Percentiles rank a stretch among this genome's conserved stretches.
Evolutionary conservation across 2,329 filamentous ascomycete genomes (phyloP).

Genomic region (Emergomyces orientalis): DNA sequence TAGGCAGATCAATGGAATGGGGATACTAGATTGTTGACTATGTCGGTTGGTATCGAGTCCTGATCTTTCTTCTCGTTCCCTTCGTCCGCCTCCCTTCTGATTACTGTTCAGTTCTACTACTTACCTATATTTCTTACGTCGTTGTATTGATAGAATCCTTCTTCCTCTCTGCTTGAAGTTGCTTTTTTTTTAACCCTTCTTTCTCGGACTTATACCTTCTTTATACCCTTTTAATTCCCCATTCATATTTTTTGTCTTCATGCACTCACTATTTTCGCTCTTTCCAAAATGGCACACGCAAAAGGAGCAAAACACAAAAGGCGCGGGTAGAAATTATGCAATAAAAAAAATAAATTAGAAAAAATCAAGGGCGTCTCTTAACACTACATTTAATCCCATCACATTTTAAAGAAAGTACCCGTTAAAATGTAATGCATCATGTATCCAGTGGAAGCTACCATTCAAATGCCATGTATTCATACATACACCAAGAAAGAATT

Average conservation of each 20-base stretch:
- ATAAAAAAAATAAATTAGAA: background rate
- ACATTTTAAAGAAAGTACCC: background rate
- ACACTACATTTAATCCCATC: background rate
- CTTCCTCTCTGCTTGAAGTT: background rate
- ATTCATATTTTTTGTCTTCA: background rate
- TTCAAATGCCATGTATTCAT: background rate
- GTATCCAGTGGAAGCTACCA: background rate
- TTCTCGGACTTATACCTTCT: too few relatives aligned
- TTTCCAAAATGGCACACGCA: background rate
- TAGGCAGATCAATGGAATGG: background rate
- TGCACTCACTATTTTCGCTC: background rate
- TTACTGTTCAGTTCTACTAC: background rate
- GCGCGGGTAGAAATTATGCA: background rate
- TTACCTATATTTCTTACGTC: background rate
- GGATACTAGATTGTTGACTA: background rate
- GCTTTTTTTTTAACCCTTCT: too few relatives aligned
- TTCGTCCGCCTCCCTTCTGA: background rate
- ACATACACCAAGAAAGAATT: background rate
- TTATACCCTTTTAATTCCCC: background rate
- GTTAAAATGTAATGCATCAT: background rate
- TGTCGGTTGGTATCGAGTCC: background rate
- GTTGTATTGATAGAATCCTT: slow-evolving; percentile 1
- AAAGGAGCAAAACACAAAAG: background rate
- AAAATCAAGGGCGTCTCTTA: background rate
- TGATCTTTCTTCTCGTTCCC: background rate